These are phyloP conservation scores for Backusella sp. DNA, from an alignment of 192 early-diverging fungal species.

Conservation along the genomic window DNA sequence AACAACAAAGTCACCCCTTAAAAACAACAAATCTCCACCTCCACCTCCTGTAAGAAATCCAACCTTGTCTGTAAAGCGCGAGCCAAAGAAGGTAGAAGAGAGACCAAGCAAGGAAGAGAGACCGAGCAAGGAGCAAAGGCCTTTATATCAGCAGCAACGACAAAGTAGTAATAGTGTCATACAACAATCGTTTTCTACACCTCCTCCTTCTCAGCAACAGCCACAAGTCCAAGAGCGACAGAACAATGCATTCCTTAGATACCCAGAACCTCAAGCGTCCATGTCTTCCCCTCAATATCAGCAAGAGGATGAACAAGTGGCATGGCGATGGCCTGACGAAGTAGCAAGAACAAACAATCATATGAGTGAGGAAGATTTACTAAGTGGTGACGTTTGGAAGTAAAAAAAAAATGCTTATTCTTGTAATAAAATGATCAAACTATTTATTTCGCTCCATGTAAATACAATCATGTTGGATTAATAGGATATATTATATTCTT, in stretches of 20 bases:
- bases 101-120: not conserved
- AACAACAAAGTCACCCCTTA: not conserved
- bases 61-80: not conserved
- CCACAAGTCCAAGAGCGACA: not conserved
- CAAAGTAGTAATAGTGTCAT: not conserved
- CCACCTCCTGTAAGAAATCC: slow-evolving; percentile 8
- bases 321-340: slow-evolving; percentile 14
- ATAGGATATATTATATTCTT: not conserved
- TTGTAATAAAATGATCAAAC: not conserved
- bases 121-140: not conserved
- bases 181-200: slow-evolving; percentile 7
- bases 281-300: not conserved
- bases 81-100: not conserved
- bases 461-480: too few relatives aligned
- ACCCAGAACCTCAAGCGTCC: not conserved
- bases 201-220: not conserved
- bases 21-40: not conserved
- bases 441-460: too few relatives aligned
- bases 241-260: not conserved
- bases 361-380: not conserved
- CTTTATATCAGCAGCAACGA: not conserved
- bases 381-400: slow-evolving; percentile 16
- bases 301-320: not conserved
- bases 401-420: not conserved
- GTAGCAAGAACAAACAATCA: not conserved